Evolutionary conservation across 2,329 filamentous ascomycete species (phyloP).

Genomic region (Phoma herbarum): DNA sequence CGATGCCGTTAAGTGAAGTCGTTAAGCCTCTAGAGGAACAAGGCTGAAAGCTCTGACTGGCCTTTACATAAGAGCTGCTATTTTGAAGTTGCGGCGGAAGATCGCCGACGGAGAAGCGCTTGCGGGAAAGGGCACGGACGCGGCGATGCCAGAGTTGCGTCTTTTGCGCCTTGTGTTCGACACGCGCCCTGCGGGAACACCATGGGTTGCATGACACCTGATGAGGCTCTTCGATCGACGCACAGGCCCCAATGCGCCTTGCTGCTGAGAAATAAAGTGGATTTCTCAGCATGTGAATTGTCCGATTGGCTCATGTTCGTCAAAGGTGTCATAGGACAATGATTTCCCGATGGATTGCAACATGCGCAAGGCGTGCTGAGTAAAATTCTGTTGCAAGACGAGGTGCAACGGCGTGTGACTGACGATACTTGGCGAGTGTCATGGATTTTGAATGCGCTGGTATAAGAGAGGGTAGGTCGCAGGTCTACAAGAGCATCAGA

Average conservation of each 20-base stretch:
- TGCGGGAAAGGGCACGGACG: constrained; percentile 22
- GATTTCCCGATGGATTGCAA: constrained; percentile 18
- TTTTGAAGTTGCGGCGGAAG: constrained; percentile 11
- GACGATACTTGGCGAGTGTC: constrained; percentile 23
- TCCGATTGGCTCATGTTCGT: constrained; percentile 11
- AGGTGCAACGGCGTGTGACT: constrained; percentile 22
- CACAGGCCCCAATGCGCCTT: constrained; percentile 19
- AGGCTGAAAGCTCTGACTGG: constrained; percentile 15
- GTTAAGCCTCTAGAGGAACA: constrained; percentile 22
- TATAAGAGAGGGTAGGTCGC: constrained; percentile 22
- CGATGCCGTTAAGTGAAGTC: constrained; percentile 26
- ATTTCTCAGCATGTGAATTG: constrained; percentile 6
- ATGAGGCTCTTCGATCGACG: constrained; percentile 17
- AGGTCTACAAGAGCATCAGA: constrained; percentile 11
- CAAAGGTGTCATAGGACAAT: constrained; percentile 16
- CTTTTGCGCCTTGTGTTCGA: constrained; percentile 5
- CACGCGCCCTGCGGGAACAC: constrained; percentile 8
- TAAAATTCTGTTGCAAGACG: constrained; percentile 23
- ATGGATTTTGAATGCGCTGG: constrained; percentile 6
- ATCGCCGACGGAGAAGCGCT: constrained; percentile 25
- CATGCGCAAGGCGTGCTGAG: constrained; percentile 20
- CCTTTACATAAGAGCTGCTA: constrained; percentile 20
- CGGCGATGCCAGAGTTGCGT: constrained; percentile 1
- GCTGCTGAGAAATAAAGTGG: constrained; percentile 18
- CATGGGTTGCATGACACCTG: constrained; percentile 16